Evolutionary conservation across 768 basidiomycete genomes (phyloP).

Genomic region (Boletus fagicola): DNA sequence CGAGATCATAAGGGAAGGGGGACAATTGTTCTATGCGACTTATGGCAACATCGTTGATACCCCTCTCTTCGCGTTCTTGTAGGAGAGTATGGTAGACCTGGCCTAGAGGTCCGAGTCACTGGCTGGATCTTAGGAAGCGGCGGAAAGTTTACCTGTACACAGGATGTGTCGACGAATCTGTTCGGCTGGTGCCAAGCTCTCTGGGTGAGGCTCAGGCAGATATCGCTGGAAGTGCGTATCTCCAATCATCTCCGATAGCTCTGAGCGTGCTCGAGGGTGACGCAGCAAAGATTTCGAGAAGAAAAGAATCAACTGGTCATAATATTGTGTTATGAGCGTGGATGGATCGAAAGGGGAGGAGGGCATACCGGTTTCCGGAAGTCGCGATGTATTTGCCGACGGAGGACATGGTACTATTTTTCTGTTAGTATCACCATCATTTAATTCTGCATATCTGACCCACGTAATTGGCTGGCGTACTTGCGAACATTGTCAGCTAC

Average conservation of each 20-base stretch:
- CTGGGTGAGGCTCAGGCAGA: slow-evolving; percentile 77
- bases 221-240: slow-evolving; percentile 94
- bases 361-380: slow-evolving; percentile 88
- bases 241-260: slow-evolving; percentile 82
- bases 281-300: slow-evolving; percentile 97
- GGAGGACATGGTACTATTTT: slow-evolving; percentile 87
- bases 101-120: slow-evolving; percentile 41
- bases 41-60: slow-evolving; percentile 91
- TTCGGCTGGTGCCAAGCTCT: slow-evolving; percentile 72
- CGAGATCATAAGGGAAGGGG: slow-evolving; percentile 95
- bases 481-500: slow-evolving; percentile 31
- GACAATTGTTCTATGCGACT: slow-evolving; percentile 93
- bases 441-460: not conserved
- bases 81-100: slow-evolving; percentile 93
- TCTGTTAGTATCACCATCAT: slow-evolving; percentile 13
- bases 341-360: not conserved
- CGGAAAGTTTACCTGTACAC: slow-evolving; percentile 58
- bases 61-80: slow-evolving; percentile 86
- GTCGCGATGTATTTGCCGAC: slow-evolving; percentile 95
- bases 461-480: slow-evolving; percentile 93
- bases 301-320: slow-evolving; percentile 77
- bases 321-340: not conserved
- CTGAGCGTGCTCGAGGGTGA: slow-evolving; percentile 88
- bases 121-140: not conserved
- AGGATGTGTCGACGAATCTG: slow-evolving; percentile 90